Conservation (phyloP, 2,329 filamentous ascomycete species). For the Periglandula ipomoeae region DNA sequence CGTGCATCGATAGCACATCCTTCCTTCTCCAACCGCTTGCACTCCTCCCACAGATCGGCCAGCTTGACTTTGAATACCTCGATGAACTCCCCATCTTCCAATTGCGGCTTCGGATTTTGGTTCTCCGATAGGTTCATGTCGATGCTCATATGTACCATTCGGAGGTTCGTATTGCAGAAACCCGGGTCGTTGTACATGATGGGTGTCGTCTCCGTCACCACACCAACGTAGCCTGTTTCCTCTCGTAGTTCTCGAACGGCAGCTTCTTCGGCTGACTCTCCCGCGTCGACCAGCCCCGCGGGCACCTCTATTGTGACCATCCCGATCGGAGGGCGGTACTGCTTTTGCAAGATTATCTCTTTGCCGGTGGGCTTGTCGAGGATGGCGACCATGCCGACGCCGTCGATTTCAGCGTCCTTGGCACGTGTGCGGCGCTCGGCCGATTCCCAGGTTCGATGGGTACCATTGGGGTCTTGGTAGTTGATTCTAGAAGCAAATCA, state of each 20-base stretch:
- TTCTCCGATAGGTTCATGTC: conserved; percentile 63
- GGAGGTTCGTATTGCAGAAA: conserved; percentile 58
- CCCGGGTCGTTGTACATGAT: conserved; percentile 60
- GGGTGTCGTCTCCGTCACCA: conserved; percentile 46
- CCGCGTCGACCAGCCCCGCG: conserved; percentile 53
- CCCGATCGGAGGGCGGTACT: conserved; percentile 54
- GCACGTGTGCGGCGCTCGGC: conserved; percentile 63
- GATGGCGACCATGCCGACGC: conserved; percentile 64
- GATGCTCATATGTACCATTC: conserved; percentile 64
- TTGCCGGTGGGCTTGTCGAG: conserved; percentile 44
- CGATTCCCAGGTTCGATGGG: conserved; percentile 58
- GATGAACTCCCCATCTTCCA: conserved; percentile 77
- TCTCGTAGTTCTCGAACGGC: conserved; percentile 56
- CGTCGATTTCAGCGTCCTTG: conserved; percentile 53
- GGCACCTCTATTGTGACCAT: conserved; percentile 54
- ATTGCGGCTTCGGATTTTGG: conserved; percentile 55
- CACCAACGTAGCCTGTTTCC: conserved; percentile 57
- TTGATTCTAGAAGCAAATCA: conserved; percentile 34
- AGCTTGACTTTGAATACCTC: conserved; percentile 66
- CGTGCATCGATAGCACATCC: conserved; percentile 74
- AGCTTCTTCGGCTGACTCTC: conserved; percentile 51
- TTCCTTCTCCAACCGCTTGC: conserved; percentile 55
- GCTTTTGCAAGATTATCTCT: conserved; percentile 56
- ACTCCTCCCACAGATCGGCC: conserved; percentile 53
- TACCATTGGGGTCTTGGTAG: conserved; percentile 55